A percentile compares a stretch with the other conserved stretches of the same genome.
Conservation (phyloP, 148 eudicot genomes). For the Amaranthus hypochondriacus region DNA sequence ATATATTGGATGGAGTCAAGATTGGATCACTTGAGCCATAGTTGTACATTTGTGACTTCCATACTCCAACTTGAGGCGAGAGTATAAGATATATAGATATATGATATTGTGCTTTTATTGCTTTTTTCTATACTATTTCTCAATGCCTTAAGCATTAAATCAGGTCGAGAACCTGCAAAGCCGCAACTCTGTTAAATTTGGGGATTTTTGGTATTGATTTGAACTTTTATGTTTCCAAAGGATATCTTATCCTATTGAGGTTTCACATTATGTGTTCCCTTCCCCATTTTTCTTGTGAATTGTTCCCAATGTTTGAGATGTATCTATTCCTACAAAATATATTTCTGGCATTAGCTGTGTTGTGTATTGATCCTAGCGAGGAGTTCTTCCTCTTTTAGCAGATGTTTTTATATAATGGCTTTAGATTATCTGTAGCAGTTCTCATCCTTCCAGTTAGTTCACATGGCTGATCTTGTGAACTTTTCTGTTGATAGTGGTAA, state of each 20-base stretch:
- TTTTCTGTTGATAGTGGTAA: slow-evolving; percentile 62
- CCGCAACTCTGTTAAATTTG: background rate
- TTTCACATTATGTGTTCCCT: too few relatives aligned
- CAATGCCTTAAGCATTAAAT: too few relatives aligned
- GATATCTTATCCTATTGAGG: background rate
- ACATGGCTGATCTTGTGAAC: slow-evolving; percentile 17
- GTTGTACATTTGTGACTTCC: too few relatives aligned
- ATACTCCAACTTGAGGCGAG: too few relatives aligned
- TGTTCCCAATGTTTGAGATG: background rate
- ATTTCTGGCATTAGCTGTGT: background rate
- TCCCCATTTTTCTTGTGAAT: background rate
- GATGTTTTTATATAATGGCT: background rate
- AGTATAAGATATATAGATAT: too few relatives aligned
- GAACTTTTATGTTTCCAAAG: background rate
- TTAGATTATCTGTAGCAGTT: background rate
- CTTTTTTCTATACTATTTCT: too few relatives aligned
- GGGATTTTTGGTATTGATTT: background rate
- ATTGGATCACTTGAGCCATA: too few relatives aligned
- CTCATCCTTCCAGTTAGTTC: background rate
- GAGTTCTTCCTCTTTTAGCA: background rate
- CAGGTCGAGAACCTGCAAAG: too few relatives aligned
- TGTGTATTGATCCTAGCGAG: background rate
- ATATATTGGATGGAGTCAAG: too few relatives aligned
- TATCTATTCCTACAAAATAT: background rate
- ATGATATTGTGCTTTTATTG: too few relatives aligned